Conservation (phyloP, 805 yeast genomes). For the Metschnikowia hibisci region DNA sequence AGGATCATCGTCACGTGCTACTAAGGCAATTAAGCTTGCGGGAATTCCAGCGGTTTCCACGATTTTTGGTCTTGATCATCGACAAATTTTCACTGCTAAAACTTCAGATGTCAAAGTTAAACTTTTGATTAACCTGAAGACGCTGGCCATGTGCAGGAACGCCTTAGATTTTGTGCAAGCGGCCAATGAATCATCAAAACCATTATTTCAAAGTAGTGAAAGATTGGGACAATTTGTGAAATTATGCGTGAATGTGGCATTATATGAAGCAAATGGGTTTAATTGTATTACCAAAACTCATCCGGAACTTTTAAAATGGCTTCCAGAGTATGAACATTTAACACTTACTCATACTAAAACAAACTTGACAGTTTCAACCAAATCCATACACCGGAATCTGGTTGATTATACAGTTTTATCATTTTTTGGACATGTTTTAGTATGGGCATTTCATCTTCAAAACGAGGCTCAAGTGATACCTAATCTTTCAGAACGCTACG, state of each 20-base stretch:
- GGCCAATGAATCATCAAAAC: slow-evolving; percentile 18
- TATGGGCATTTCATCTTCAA: slow-evolving; percentile 34
- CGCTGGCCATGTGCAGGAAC: slow-evolving; percentile 27
- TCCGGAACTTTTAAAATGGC: slow-evolving; percentile 26
- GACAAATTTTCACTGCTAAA: slow-evolving; percentile 30
- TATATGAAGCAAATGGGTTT: slow-evolving; percentile 35
- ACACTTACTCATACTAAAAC: slow-evolving; percentile 32
- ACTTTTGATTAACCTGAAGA: slow-evolving; percentile 30
- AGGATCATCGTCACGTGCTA: slow-evolving; percentile 14
- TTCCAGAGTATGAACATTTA: slow-evolving; percentile 29
- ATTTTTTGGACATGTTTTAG: slow-evolving; percentile 35
- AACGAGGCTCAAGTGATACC: slow-evolving; percentile 4
- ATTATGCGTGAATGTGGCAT: slow-evolving; percentile 33
- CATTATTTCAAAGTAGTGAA: slow-evolving; percentile 21
- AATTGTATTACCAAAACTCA: slow-evolving; percentile 22
- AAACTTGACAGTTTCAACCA: slow-evolving; percentile 32
- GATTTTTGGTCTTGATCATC: slow-evolving; percentile 34
- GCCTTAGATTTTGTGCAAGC: slow-evolving; percentile 24
- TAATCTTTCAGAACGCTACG: slow-evolving; percentile 18
- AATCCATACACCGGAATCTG: slow-evolving; percentile 30
- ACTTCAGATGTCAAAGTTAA: slow-evolving; percentile 37
- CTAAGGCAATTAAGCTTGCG: slow-evolving; percentile 19
- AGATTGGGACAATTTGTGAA: slow-evolving; percentile 23
- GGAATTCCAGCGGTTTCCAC: slow-evolving; percentile 32
- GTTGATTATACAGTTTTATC: slow-evolving; percentile 38